Base-by-base conservation (phyloP, 192 early-diverging fungal species). In the Chytriomyces hyalinus region DNA sequence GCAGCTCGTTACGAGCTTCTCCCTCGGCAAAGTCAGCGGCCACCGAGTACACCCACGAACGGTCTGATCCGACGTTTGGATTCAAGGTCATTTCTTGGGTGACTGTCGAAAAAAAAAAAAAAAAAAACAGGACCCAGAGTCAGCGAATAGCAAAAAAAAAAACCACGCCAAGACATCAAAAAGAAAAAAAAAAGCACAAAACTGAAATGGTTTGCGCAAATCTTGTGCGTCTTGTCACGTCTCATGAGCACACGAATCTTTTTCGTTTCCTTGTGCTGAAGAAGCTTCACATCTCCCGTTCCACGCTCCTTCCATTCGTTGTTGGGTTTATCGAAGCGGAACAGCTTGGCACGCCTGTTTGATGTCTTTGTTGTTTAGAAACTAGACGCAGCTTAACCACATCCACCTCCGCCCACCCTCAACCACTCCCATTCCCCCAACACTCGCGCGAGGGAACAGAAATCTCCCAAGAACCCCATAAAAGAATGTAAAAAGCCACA, bases 231-330 rank as follows among this genome's bases (percentile, higher is more conserved):
- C 87, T 98, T 97, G 80, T 99, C 97, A 61, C 97, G 92, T 59
- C 97, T 92, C 97, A 99, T 99, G 79, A 99, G 87, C 22, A 99
- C 80, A 78, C 97, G 96, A 82, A 98, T 85, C 86, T 95, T 96
- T 69, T 87, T 87, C 76, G 89, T 87, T 64, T 89, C 86, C 89
- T 96, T 95, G 91, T 99, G 97, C 85, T 94, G 90, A 78, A 99
- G 84, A 61, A 99, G 89, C 86, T 96, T 96, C 45, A 98, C 92
- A 79, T 99, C 97, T 71, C 97, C 97, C 28, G 96, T 98, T 44
- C 97, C 97, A 74, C 97, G 94, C 88, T 99, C 97, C 89, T 99
- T 99, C 97, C 97, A 99, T 85, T 99, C 97, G 65, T 93, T 95
- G 77, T 70, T 82, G 46, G 86, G 87, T 77, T 95, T 93, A 81